phyloP scores from a whole-genome alignment of 179 eudicot genomes.

The Beta lomatogona region DNA sequence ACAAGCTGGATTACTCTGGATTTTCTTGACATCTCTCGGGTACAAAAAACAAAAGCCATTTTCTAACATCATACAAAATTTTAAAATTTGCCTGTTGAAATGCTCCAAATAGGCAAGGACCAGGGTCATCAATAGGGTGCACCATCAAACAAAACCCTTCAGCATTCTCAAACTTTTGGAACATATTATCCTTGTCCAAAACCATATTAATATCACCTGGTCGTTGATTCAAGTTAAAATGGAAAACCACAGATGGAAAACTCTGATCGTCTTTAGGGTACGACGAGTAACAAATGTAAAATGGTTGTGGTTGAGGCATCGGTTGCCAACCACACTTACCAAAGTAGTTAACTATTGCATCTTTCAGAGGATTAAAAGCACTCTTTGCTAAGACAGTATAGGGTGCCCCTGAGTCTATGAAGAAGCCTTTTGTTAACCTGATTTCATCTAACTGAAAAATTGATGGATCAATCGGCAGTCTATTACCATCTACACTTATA shows the following conservation, averaged over 20 bases:
- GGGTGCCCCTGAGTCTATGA: constrained; percentile 18
- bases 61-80: constrained; percentile 4
- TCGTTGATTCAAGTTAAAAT: background rate
- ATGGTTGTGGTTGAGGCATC: background rate
- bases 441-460: background rate
- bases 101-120: constrained; percentile 14
- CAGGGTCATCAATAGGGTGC: background rate
- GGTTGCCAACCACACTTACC: background rate
- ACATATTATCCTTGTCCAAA: constrained; percentile 14
- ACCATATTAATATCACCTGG: constrained; percentile 1
- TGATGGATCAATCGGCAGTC: background rate
- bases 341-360: background rate
- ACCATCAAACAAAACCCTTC: constrained; percentile 14
- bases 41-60: background rate
- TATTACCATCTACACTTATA: constrained; percentile 12
- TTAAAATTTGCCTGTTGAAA: constrained; percentile 17
- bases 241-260: constrained; percentile 5
- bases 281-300: background rate
- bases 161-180: background rate
- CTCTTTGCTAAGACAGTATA: background rate
- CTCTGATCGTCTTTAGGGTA: background rate
- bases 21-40: constrained; percentile 26
- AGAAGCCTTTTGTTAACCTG: background rate
- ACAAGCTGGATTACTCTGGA: no score
- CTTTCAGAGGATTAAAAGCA: background rate